A percentile compares a stretch with the other conserved stretches of the same genome.
phyloP scores from a whole-genome alignment of 345 rosid genomes.

The Eucalyptus tenuipes region DNA sequence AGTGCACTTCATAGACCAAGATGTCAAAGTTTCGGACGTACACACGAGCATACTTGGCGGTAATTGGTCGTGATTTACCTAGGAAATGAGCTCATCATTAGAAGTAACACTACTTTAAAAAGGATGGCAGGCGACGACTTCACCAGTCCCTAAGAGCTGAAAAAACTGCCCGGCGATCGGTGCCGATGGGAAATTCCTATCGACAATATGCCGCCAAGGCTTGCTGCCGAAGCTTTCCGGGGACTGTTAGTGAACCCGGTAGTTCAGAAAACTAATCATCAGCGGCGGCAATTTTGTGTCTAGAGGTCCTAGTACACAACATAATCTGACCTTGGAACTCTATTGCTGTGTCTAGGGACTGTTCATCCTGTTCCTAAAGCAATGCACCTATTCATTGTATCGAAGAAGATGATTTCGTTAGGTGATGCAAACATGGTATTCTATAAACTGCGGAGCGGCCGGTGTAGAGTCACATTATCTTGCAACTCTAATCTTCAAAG shows the following conservation, averaged over 20 bases:
- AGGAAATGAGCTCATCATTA: too few species aligned
- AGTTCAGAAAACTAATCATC: neutral
- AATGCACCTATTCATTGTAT: neutral
- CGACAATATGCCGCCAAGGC: neutral
- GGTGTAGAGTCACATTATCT: neutral
- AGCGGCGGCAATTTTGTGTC: neutral
- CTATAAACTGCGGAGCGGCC: neutral
- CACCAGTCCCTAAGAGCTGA: neutral
- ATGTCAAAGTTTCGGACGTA: neutral
- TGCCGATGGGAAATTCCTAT: neutral
- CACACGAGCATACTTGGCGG: neutral
- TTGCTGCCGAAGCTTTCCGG: neutral
- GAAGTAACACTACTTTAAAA: neutral
- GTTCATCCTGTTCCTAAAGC: neutral
- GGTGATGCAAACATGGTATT: neutral
- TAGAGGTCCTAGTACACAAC: neutral
- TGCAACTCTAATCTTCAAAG: neutral
- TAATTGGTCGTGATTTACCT: neutral
- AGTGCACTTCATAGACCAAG: neutral
- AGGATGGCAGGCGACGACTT: neutral
- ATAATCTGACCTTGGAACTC: neutral
- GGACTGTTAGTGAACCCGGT: neutral
- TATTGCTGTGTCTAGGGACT: neutral
- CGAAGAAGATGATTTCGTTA: neutral
- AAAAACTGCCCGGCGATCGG: neutral